Evolutionary conservation across 139 green algal genomes (phyloP), one percentile per base, ranked within the genome.

Genomic region (Haematococcus sp.): DNA sequence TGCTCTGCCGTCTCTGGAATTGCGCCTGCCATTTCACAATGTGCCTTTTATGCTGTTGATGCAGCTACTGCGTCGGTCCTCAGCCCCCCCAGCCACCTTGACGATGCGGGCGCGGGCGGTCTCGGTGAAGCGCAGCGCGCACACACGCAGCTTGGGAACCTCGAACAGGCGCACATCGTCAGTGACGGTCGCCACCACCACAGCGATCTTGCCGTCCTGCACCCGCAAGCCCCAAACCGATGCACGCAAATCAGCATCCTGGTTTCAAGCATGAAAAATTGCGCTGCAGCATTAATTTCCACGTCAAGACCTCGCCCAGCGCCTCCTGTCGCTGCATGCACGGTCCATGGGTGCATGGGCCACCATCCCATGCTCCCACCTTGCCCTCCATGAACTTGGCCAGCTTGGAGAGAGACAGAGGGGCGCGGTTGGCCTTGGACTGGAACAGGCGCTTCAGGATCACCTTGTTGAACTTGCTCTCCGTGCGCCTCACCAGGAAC

Each of bases 381-480:
- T 99, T 98, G 82, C 86, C 89, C 63, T 90, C 84, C 91, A 97
- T 97, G 89, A 95, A 97, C 46, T 89, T 87, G 51, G 82, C 80
- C 27, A 99, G 86, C 83, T 93, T 94, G 76, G 93, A 98, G 61
- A 99, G 83, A 16, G 94, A 98, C 59, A 99, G 69, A 20, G 96
- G 96, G 31, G 96, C 90, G 49, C 89, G 84, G 93, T 99, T 98
- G 58, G 77, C 97, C 80, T 90, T 93, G 79, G 88, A 96, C 92
- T 97, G 96, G 74, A 97, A 98, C 81, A 99, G 76, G 34, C 96
- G 82, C 86, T 97, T 97, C 28, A 98, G 87, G 35, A 99, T 89
- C n/a, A 97, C 91, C 83, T 94, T 89, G 91, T 99, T 99, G 90
- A 99, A 99, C 51, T 95, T 90, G 84, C 79, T 88, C 15, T 97